Percentiles rank a stretch among this genome's conserved stretches.
phyloP scores from a whole-genome alignment of 1,284 basidiomycete genomes.

The Schizopora paradoxa region DNA sequence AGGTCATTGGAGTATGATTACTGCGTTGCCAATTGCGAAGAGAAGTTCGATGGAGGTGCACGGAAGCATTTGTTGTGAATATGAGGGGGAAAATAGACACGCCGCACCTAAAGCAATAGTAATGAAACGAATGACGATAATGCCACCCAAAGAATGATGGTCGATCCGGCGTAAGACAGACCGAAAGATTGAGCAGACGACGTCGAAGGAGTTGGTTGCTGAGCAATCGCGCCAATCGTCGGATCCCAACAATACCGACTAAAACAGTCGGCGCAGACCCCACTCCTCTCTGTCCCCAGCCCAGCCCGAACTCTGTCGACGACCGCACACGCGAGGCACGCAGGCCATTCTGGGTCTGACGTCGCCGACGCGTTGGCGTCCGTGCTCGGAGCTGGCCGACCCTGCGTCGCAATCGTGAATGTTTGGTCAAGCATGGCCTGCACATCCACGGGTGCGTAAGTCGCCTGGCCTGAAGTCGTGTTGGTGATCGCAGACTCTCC shows the following conservation, averaged over 20 bases:
- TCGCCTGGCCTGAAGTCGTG: constrained; percentile 30
- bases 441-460: constrained; percentile 28
- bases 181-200: no score
- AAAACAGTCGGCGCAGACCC: constrained; percentile 37
- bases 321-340: constrained; percentile 41
- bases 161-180: no score
- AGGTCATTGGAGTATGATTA: no score
- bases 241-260: constrained; percentile 35
- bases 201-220: no score
- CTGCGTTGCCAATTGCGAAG: no score
- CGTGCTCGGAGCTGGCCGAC: constrained; percentile 18
- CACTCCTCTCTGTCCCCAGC: constrained; percentile 27
- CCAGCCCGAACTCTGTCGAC: constrained; percentile 35
- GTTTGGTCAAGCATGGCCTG: constrained; percentile 38
- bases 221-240: no score
- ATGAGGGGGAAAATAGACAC: no score
- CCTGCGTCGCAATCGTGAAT: constrained; percentile 36
- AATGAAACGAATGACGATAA: no score
- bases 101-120: no score
- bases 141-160: no score
- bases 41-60: no score
- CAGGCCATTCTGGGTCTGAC: constrained; percentile 35
- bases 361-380: not conserved
- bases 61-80: no score
- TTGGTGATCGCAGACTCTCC: constrained; percentile 37